phyloP scores from a whole-genome alignment of 768 basidiomycete genomes.

The Boletus patriciae region DNA sequence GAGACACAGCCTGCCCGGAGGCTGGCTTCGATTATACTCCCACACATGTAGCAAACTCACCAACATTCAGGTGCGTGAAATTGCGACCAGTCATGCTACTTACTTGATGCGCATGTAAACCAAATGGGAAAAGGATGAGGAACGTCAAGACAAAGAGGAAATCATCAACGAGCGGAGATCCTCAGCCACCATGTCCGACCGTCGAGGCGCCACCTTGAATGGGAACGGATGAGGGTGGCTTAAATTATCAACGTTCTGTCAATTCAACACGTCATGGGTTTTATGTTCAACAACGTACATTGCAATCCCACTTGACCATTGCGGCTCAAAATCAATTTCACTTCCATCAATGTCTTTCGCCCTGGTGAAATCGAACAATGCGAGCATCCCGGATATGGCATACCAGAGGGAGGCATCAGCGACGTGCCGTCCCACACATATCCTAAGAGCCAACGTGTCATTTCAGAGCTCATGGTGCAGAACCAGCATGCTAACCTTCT shows the following conservation, averaged over 20 bases:
- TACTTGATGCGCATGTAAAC: background rate
- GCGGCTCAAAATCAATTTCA: constrained; percentile 20
- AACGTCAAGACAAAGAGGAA: background rate
- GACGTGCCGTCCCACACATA: constrained; percentile 25
- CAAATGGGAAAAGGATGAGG: background rate
- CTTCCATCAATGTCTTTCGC: constrained; percentile 24
- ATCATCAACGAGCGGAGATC: constrained; percentile 1
- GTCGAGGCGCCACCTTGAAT: constrained; percentile 12
- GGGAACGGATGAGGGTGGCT: constrained; percentile 22
- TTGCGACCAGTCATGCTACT: background rate
- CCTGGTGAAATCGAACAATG: constrained; percentile 29
- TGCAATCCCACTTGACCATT: constrained; percentile 18
- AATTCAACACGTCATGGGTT: background rate
- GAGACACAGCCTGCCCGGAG: background rate
- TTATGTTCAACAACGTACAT: constrained; percentile 3
- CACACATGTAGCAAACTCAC: background rate
- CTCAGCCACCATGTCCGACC: background rate
- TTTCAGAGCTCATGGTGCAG: background rate
- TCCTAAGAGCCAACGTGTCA: constrained; percentile 7
- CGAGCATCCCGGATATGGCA: constrained; percentile 28
- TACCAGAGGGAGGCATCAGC: constrained; percentile 32
- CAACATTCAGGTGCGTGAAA: background rate
- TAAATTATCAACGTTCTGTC: constrained; percentile 1
- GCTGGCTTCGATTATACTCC: background rate
- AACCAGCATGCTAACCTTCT: constrained; percentile 16